Conservation (phyloP, 73 alveolate genomes). For the Blepharisma stoltei region DNA sequence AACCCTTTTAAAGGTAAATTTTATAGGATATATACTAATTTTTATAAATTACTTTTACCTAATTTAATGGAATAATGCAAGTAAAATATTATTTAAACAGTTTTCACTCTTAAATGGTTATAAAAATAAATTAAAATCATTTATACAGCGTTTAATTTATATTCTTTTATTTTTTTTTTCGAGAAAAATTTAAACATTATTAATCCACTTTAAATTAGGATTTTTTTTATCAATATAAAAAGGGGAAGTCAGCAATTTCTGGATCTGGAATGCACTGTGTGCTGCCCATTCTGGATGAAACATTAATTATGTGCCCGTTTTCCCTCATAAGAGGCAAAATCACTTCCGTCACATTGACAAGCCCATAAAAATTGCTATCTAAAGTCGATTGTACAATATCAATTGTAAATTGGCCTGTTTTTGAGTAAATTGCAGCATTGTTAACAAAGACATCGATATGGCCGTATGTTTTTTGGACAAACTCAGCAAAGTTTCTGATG, state of each 20-base stretch:
- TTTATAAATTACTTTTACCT: too few species aligned
- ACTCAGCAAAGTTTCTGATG: constrained; percentile 28
- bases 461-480: constrained; percentile 31
- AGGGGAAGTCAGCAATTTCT: neutral
- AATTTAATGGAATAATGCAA: too few species aligned
- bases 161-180: too few species aligned
- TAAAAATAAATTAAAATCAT: too few species aligned
- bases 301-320: constrained; percentile 44
- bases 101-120: too few species aligned
- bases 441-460: constrained; percentile 52
- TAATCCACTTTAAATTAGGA: too few species aligned
- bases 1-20: too few species aligned
- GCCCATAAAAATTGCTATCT: constrained; percentile 49
- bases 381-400: constrained; percentile 39
- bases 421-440: constrained; percentile 45
- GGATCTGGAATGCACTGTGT: neutral
- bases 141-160: too few species aligned
- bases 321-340: constrained; percentile 39
- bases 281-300: constrained; percentile 44
- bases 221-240: too few species aligned
- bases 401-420: constrained; percentile 30
- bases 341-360: constrained; percentile 39
- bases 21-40: too few species aligned
- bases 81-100: too few species aligned
- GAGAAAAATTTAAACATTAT: too few species aligned